Evolutionary conservation across 106 monocot species (phyloP).

Genomic region (Chionographis japonica): DNA sequence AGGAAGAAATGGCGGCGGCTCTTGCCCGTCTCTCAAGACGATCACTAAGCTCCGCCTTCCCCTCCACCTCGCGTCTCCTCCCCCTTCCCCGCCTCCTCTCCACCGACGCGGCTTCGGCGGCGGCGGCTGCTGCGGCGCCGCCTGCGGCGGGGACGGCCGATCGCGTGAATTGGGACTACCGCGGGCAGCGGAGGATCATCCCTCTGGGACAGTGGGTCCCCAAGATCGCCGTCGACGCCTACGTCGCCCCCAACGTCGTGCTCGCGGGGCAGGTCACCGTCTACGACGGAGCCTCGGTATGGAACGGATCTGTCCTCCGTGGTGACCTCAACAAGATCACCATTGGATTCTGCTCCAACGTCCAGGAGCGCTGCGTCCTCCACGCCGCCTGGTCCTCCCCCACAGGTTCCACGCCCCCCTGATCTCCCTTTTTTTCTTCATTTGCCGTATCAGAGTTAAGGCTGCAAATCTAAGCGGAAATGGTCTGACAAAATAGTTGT

Average conservation of each 20-base stretch:
- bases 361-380: slow-evolving; percentile 91
- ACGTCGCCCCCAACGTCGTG: slow-evolving; percentile 89
- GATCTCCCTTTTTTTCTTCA: neutral
- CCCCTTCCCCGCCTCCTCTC: slow-evolving; percentile 9
- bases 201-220: slow-evolving; percentile 94
- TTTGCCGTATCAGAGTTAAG: too few species aligned
- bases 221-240: slow-evolving; percentile 91
- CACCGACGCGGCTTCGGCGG: neutral
- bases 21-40: slow-evolving; percentile 21
- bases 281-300: slow-evolving; percentile 82
- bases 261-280: slow-evolving; percentile 93
- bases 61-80: neutral
- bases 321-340: slow-evolving; percentile 97
- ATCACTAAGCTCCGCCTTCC: slow-evolving; percentile 1
- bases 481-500: too few species aligned
- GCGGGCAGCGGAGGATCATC: slow-evolving; percentile 77
- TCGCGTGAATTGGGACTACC: slow-evolving; percentile 89
- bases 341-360: slow-evolving; percentile 85
- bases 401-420: slow-evolving; percentile 43
- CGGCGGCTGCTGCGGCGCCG: too few species aligned
- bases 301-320: slow-evolving; percentile 85
- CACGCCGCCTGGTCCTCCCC: slow-evolving; percentile 94
- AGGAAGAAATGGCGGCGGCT: slow-evolving; percentile 20
- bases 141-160: slow-evolving; percentile 31
- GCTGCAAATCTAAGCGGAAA: too few species aligned